Conservation (phyloP, 257 asterid species). For the Ligustrum vulgare region DNA sequence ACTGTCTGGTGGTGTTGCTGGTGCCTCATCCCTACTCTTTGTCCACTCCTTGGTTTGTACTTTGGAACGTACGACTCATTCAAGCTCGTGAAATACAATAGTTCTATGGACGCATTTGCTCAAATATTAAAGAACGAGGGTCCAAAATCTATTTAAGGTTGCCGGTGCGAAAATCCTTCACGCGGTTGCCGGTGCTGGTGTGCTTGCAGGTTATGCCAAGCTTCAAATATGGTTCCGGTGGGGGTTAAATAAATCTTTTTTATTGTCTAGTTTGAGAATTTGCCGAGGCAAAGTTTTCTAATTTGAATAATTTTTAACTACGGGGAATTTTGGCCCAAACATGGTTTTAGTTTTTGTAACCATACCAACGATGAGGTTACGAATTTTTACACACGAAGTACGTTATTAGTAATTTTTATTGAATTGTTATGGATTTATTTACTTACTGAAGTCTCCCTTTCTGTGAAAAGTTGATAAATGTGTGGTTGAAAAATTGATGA, state of each 20-base stretch:
- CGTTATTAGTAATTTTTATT: background rate
- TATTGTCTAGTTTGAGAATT: background rate
- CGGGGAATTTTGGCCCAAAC: background rate
- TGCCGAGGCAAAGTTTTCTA: background rate
- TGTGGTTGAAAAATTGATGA: no score
- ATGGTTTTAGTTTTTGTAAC: background rate
- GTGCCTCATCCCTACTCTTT: conserved; percentile 29
- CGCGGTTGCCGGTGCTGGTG: conserved; percentile 28
- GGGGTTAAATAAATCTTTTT: conserved; percentile 15
- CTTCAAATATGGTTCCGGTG: conserved; percentile 25
- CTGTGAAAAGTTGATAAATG: no score
- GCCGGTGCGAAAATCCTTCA: conserved; percentile 26
- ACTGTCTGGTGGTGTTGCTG: conserved; percentile 34
- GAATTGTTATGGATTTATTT: background rate
- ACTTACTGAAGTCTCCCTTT: background rate
- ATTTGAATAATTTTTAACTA: background rate
- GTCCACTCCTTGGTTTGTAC: conserved; percentile 29
- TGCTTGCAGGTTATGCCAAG: conserved; percentile 19
- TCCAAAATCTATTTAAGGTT: conserved; percentile 23
- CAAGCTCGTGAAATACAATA: conserved; percentile 25
- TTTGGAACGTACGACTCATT: conserved; percentile 27
- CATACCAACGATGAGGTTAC: background rate
- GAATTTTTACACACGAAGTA: background rate
- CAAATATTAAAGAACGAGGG: conserved; percentile 25
- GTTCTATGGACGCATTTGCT: conserved; percentile 22